Evolutionary conservation across 352 stramenopile species (phyloP).

Genomic region (Thalassiosira livingstoniorum): DNA sequence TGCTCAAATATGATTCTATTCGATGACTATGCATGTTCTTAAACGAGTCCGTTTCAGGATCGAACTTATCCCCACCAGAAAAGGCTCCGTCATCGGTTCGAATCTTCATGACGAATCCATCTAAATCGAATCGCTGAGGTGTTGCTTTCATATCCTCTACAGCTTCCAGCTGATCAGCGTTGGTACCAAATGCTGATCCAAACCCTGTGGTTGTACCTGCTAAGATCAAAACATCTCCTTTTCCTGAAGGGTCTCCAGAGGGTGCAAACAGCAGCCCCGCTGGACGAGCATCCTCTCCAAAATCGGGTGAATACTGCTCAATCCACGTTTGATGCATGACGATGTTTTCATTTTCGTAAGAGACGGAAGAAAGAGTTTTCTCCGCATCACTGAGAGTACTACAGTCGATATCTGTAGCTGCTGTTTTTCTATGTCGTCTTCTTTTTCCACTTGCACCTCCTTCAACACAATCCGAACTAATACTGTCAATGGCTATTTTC

Average conservation of each 20-base stretch:
- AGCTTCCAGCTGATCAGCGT: not conserved
- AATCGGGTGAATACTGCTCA: constrained; percentile 49
- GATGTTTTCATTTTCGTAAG: constrained; percentile 32
- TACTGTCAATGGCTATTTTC: constrained; percentile 47
- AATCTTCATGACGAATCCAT: constrained; percentile 65
- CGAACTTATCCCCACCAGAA: constrained; percentile 34
- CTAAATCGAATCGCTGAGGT: constrained; percentile 31
- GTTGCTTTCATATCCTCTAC: not conserved
- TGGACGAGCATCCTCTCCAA: constrained; percentile 49
- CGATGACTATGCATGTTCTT: constrained; percentile 42
- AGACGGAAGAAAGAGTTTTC: constrained; percentile 21
- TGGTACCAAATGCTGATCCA: constrained; percentile 55
- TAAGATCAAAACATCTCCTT: constrained; percentile 51
- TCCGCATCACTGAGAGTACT: constrained; percentile 33
- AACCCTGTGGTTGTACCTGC: constrained; percentile 51
- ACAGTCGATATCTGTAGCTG: too few species aligned
- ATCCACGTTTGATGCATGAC: constrained; percentile 45
- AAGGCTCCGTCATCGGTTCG: constrained; percentile 42
- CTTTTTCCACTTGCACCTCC: not conserved
- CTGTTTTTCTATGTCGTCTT: not conserved
- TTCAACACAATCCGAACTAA: constrained; percentile 5
- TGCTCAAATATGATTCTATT: constrained; percentile 37
- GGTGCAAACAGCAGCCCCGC: constrained; percentile 54
- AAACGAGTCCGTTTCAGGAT: constrained; percentile 44
- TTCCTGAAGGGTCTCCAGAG: constrained; percentile 17